Evolutionary conservation across 768 basidiomycete species (phyloP).

Genomic region (Saitozyma sp.): DNA sequence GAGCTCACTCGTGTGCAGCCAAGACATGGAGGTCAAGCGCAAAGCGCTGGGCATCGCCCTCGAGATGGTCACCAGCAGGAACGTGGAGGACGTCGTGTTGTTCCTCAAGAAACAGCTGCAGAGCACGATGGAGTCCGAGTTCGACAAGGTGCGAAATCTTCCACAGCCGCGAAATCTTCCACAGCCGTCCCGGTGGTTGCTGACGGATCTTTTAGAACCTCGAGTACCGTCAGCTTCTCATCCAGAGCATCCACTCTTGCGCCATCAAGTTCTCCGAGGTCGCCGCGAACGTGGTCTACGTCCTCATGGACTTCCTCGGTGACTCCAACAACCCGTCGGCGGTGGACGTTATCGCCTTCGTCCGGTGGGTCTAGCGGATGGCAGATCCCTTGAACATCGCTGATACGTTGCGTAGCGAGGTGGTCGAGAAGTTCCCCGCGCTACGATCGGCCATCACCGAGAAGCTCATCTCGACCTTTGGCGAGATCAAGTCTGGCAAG

Average conservation of each 20-base stretch:
- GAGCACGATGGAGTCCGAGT: slow-evolving; percentile 84
- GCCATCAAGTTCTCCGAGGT: slow-evolving; percentile 97
- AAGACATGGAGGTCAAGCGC: slow-evolving; percentile 92
- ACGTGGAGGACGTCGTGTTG: slow-evolving; percentile 91
- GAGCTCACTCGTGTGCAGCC: slow-evolving; percentile 56
- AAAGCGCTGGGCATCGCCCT: slow-evolving; percentile 88
- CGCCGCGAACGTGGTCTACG: slow-evolving; percentile 88
- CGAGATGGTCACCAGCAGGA: slow-evolving; percentile 88
- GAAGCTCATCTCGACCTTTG: slow-evolving; percentile 75
- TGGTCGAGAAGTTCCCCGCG: slow-evolving; percentile 94
- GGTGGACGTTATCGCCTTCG: slow-evolving; percentile 87
- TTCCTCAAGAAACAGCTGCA: slow-evolving; percentile 98
- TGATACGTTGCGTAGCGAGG: slow-evolving; percentile 58
- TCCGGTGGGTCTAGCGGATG: slow-evolving; percentile 53
- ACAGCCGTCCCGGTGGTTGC: background rate
- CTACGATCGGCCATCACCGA: slow-evolving; percentile 79
- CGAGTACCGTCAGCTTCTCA: slow-evolving; percentile 92
- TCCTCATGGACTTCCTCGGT: slow-evolving; percentile 62
- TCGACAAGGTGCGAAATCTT: slow-evolving; percentile 72
- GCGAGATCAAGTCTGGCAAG: slow-evolving; percentile 91
- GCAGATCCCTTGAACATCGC: background rate
- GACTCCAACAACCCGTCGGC: slow-evolving; percentile 94
- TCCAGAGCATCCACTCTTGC: slow-evolving; percentile 94
- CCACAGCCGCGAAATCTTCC: slow-evolving; percentile 9
- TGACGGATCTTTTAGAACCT: slow-evolving; percentile 62